A percentile compares a stretch with the other conserved stretches of the same genome.
Conservation (phyloP, 106 monocot genomes). For the Platanthera zijinensis region DNA sequence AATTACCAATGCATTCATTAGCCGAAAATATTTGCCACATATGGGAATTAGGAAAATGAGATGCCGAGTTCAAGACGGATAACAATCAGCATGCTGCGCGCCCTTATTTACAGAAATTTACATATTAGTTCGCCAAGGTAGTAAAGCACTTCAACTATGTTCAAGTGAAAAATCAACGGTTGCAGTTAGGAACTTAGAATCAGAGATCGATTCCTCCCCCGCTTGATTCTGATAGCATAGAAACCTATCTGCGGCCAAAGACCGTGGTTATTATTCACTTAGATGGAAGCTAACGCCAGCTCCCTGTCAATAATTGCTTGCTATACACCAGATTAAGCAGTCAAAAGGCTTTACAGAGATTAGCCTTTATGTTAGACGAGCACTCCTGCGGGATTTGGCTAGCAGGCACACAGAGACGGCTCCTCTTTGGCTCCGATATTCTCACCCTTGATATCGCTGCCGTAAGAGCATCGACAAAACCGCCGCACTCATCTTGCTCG, state of each 20-base stretch:
- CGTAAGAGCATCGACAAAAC: conserved; percentile 62
- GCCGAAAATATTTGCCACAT: neutral
- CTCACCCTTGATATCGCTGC: conserved; percentile 66
- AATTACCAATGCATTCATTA: no score
- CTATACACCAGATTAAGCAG: neutral
- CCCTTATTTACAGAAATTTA: conserved; percentile 10
- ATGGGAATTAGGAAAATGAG: neutral
- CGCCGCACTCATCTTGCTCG: conserved; percentile 34
- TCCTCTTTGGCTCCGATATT: conserved; percentile 92
- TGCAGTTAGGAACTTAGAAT: neutral
- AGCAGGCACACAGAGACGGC: conserved; percentile 50
- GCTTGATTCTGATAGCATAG: neutral
- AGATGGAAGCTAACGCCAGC: neutral
- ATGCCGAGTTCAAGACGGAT: neutral
- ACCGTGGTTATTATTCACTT: neutral
- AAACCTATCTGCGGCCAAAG: neutral
- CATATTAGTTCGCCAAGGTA: neutral
- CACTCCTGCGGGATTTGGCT: conserved; percentile 45
- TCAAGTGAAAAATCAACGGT: neutral
- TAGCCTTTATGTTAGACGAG: conserved; percentile 74
- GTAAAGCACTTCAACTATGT: neutral
- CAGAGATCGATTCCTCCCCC: neutral
- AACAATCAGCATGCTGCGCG: neutral
- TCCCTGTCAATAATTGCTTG: neutral
- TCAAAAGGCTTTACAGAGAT: conserved; percentile 91